Evolutionary conservation across 2,329 filamentous ascomycete genomes (phyloP).

Genomic region (Aspergillus novoparasiticus): DNA sequence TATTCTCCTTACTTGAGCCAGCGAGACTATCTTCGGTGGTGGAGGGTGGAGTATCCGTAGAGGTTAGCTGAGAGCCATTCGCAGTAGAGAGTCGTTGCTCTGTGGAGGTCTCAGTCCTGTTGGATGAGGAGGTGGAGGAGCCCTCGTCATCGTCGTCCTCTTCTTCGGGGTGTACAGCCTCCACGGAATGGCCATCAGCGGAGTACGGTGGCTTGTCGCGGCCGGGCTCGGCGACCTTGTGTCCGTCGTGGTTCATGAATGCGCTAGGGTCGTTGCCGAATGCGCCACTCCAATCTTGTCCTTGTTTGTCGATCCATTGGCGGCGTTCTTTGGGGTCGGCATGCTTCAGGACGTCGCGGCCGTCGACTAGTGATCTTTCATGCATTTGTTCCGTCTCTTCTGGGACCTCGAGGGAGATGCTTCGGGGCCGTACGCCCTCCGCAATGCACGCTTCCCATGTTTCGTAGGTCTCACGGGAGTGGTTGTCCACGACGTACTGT

Average conservation of each 20-base stretch:
- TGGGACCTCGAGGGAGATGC: slow-evolving; percentile 74
- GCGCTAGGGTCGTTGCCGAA: slow-evolving; percentile 76
- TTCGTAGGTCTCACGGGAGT: slow-evolving; percentile 89
- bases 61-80: slow-evolving; percentile 15
- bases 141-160: background rate
- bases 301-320: slow-evolving; percentile 77
- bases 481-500: slow-evolving; percentile 80
- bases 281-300: slow-evolving; percentile 82
- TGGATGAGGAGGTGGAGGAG: slow-evolving; percentile 10
- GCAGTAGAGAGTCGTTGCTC: slow-evolving; percentile 5
- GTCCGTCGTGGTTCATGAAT: slow-evolving; percentile 56
- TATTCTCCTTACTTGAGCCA: background rate
- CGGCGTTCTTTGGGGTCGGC: slow-evolving; percentile 67
- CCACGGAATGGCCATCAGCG: slow-evolving; percentile 48
- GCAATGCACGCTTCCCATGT: slow-evolving; percentile 90
- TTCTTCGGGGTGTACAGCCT: slow-evolving; percentile 19
- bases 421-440: slow-evolving; percentile 76
- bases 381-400: slow-evolving; percentile 74
- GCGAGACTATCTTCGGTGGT: slow-evolving; percentile 2
- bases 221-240: slow-evolving; percentile 60
- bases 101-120: slow-evolving; percentile 27
- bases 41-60: background rate
- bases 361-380: slow-evolving; percentile 75
- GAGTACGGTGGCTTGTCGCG: slow-evolving; percentile 54
- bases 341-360: slow-evolving; percentile 76